These are phyloP conservation scores for Saraca asoca DNA, from an alignment of 331 rosid genomes.

Conservation along the genomic window DNA sequence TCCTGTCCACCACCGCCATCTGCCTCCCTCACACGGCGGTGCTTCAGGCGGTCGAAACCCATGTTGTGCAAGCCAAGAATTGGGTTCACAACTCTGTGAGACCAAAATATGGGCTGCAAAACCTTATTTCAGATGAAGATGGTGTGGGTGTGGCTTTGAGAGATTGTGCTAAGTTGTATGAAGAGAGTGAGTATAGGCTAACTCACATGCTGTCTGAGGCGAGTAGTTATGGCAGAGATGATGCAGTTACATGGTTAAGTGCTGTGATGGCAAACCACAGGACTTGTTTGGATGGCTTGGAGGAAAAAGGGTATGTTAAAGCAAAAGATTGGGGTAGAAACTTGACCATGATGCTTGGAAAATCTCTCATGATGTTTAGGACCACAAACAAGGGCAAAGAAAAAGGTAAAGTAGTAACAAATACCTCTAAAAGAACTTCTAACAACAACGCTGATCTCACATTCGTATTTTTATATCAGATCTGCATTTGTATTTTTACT, in stretches of 20 bases:
- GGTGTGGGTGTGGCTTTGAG: conserved; percentile 44
- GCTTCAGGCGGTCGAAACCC: conserved; percentile 42
- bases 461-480: no score
- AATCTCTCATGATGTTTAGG: conserved; percentile 45
- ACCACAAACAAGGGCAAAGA: conserved; percentile 15
- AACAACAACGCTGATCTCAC: no score
- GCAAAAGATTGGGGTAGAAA: conserved; percentile 36
- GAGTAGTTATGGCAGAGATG: conserved; percentile 34
- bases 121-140: not conserved
- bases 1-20: conserved; percentile 25
- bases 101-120: not conserved
- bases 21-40: conserved; percentile 36
- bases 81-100: conserved; percentile 37
- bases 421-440: no score
- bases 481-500: no score
- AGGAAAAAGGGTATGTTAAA: conserved; percentile 40
- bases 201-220: conserved; percentile 32
- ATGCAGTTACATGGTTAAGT: conserved; percentile 59
- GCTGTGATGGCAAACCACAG: conserved; percentile 57
- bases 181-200: conserved; percentile 53
- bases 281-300: conserved; percentile 58
- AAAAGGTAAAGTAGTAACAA: conserved; percentile 26
- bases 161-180: conserved; percentile 65
- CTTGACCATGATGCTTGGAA: conserved; percentile 43
- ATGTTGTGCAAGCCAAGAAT: conserved; percentile 39